phyloP scores from a whole-genome alignment of 2,329 filamentous ascomycete genomes.

The Sclerotinia spermophila region DNA sequence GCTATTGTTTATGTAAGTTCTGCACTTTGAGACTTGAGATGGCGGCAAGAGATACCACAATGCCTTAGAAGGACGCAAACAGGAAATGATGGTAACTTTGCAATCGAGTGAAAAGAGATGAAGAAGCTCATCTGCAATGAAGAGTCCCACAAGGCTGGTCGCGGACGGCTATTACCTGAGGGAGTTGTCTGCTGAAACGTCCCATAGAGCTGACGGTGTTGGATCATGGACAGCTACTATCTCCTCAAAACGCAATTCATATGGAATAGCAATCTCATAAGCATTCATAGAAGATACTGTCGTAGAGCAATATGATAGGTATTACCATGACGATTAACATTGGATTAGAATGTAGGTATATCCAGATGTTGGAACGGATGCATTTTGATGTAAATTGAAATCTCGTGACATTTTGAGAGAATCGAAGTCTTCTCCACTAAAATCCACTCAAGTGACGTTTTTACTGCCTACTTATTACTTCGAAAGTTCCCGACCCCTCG shows the following conservation, averaged over 20 bases:
- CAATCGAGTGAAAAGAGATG: not conserved
- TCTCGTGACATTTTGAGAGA: not conserved
- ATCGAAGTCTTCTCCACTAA: not conserved
- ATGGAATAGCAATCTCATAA: not conserved
- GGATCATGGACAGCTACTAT: not conserved
- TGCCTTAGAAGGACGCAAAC: not conserved
- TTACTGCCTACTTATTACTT: not conserved
- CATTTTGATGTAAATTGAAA: not conserved
- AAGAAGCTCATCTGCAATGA: too few species aligned
- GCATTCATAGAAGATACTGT: not conserved
- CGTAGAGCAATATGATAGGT: not conserved
- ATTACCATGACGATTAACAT: not conserved
- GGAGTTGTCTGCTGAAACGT: not conserved
- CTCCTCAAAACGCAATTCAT: not conserved
- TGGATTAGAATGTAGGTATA: not conserved
- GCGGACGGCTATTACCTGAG: not conserved
- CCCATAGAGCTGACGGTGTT: not conserved
- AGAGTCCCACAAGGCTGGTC: not conserved
- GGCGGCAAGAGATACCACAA: not conserved
- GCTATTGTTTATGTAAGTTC: not conserved
- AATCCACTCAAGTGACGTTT: not conserved
- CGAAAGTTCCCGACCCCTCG: constrained; percentile 7
- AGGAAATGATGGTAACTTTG: not conserved
- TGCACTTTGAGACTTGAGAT: not conserved
- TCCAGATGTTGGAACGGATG: not conserved